Evolutionary conservation across 306 rosid genomes (phyloP).

Genomic region (Inga laurina): DNA sequence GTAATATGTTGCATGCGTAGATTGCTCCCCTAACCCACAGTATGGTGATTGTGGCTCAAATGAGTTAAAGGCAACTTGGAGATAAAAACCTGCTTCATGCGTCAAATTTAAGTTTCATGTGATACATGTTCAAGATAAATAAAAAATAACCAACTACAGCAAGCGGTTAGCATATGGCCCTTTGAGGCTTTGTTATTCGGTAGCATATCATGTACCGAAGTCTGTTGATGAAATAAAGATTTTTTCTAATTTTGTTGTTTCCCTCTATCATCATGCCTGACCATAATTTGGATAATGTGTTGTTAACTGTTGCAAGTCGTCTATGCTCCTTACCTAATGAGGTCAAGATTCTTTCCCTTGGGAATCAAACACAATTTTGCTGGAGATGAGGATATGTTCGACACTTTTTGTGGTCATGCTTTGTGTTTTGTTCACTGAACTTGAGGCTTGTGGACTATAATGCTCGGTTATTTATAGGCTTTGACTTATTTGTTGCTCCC

Average conservation of each 20-base stretch:
- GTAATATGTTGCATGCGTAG: constrained; percentile 2
- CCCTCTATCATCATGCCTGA: not conserved
- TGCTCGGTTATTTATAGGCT: constrained; percentile 3
- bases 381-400: not conserved
- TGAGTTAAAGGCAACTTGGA: constrained; percentile 3
- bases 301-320: not conserved
- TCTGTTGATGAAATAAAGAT: too few relatives aligned
- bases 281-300: constrained; percentile 1
- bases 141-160: too few relatives aligned
- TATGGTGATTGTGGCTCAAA: not conserved
- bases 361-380: not conserved
- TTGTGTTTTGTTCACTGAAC: constrained; percentile 13
- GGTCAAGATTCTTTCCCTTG: constrained; percentile 3
- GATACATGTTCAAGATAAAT: too few relatives aligned
- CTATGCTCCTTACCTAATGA: not conserved
- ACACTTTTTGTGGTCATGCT: not conserved
- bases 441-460: constrained; percentile 15
- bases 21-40: not conserved
- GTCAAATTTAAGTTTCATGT: constrained; percentile 16
- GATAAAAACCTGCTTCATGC: not conserved
- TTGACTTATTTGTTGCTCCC: not conserved
- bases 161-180: too few relatives aligned
- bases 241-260: too few relatives aligned
- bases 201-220: too few relatives aligned
- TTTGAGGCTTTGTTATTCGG: too few relatives aligned